These are phyloP conservation scores for Suhomyces bolitotheri DNA, from an alignment of 1,139 yeast species.

Conservation along the genomic window DNA sequence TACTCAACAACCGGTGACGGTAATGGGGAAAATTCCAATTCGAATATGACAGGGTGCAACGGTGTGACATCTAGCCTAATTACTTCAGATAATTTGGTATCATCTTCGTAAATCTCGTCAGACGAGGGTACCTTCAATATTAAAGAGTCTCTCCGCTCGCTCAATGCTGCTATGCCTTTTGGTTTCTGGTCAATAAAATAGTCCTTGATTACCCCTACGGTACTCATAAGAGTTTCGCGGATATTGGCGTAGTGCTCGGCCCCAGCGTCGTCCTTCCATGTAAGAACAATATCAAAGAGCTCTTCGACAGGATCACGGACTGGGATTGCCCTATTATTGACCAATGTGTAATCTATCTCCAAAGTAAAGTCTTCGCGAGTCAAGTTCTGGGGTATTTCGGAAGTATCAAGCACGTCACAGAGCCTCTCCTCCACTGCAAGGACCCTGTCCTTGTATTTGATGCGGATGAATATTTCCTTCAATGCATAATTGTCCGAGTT, in stretches of 20 bases:
- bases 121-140: slow-evolving; percentile 2
- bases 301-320: slow-evolving; percentile 25
- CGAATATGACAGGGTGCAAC: slow-evolving; percentile 18
- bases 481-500: slow-evolving; percentile 24
- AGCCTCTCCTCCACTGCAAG: slow-evolving; percentile 17
- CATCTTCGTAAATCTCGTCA: slow-evolving; percentile 16
- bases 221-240: slow-evolving; percentile 28
- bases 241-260: slow-evolving; percentile 9
- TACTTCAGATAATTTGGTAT: slow-evolving; percentile 18
- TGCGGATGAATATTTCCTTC: slow-evolving; percentile 26
- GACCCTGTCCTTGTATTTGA: slow-evolving; percentile 15
- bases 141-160: background rate
- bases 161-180: slow-evolving; percentile 10
- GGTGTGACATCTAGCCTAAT: slow-evolving; percentile 36
- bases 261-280: slow-evolving; percentile 18
- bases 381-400: slow-evolving; percentile 11
- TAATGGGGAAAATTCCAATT: background rate
- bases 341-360: slow-evolving; percentile 27
- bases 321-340: slow-evolving; percentile 22
- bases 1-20: background rate
- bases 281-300: slow-evolving; percentile 25
- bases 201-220: slow-evolving; percentile 24
- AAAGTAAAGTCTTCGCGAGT: slow-evolving; percentile 15
- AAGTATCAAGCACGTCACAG: slow-evolving; percentile 18
- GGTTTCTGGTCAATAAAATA: slow-evolving; percentile 15